Percentiles rank a stretch among this genome's conserved stretches.
Evolutionary conservation across 805 yeast species (phyloP).

Genomic region (Grigorovia humatica): DNA sequence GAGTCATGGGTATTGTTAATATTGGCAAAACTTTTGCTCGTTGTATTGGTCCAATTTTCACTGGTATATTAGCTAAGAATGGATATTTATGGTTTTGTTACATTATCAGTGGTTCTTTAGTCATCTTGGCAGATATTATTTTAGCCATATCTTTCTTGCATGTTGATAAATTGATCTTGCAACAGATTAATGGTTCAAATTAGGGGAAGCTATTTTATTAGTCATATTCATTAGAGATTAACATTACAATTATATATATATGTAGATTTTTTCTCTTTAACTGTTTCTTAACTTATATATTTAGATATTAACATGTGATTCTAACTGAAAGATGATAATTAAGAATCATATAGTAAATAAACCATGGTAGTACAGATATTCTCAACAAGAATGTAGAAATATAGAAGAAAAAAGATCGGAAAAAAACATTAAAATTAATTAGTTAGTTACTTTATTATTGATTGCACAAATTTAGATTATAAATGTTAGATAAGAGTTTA

Average conservation of each 20-base stretch:
- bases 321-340: no score
- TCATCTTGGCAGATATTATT: constrained; percentile 31
- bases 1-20: constrained; percentile 77
- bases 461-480: constrained; percentile 11
- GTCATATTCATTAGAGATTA: no score
- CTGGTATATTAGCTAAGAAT: constrained; percentile 59
- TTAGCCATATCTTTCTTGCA: constrained; percentile 26
- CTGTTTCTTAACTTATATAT: no score
- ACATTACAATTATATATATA: no score
- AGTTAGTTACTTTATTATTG: constrained; percentile 7
- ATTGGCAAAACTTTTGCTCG: constrained; percentile 80
- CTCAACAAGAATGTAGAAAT: no score
- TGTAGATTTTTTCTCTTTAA: no score
- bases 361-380: no score
- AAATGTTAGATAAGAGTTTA: constrained; percentile 8
- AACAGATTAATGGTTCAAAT: constrained; percentile 9
- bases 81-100: constrained; percentile 41
- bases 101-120: constrained; percentile 40
- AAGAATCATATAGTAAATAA: no score
- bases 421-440: neutral
- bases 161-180: constrained; percentile 23
- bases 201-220: no score
- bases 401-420: no score
- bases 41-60: constrained; percentile 68
- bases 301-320: no score